Base-by-base conservation (phyloP, 2,329 filamentous ascomycete genomes). In the Cryoendolithus antarcticus region DNA sequence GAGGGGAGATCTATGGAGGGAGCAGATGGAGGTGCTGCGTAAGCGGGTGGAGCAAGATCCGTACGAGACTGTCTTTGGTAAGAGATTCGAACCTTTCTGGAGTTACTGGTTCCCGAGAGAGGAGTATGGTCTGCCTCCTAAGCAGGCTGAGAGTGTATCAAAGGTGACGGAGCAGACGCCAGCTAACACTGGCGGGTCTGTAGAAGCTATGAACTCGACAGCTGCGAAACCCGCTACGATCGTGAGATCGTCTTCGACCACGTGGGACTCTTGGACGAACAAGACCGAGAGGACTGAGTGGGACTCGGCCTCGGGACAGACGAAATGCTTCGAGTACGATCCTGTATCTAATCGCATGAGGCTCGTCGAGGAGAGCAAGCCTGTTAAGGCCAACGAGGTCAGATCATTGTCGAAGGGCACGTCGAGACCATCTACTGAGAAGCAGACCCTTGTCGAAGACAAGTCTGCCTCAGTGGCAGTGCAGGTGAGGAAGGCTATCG, bases 1-100 rank as follows among this genome's bases (percentile, higher is more conserved):
- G 31, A 31, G 19, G 38, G 37, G 49, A 54, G 54, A 44, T 19
- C 44, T 48, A 32, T 59, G 57, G 57, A 55, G 55, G 39, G 48
- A 55, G 30, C 47, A 52, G 39, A 56, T 58, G 53, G 54, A 57
- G 35, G 42, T 44, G 6, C 51, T 58, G 46, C 48, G 54, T 38
- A 56, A 56, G 35, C 49, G 50, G 11, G 45, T 66, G 28, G 53
- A 61, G 30, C 50, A 58, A 11, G 60, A 67, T 39, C 64, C 65
- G 8, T 67, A 67, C 38, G 54, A 58, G 38, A 56, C 60, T 6
- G 47, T 66, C 27, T 67, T 67, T 39, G 65, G 64, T 2, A 60
- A 59, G 56, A 19, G 54, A 4, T 55, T 56, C 41, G 52, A 56
- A 42, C 53, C 51, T 2, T 59, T 58, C 47, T 59, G 56, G 58